Evolutionary conservation across 257 asterid species (phyloP).

Genomic region (Scutellaria galericulata): DNA sequence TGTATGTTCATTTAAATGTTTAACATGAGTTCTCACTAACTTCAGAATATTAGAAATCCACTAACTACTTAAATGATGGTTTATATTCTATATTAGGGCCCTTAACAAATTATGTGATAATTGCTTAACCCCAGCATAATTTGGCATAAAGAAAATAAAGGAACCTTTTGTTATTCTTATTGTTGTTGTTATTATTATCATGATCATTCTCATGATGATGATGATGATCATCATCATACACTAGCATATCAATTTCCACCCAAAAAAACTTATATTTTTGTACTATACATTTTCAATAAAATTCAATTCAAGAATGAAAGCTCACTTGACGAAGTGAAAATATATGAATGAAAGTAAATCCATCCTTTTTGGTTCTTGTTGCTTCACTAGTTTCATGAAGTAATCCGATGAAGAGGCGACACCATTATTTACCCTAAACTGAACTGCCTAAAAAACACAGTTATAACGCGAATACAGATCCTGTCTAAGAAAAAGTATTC

Average conservation of each 20-base stretch:
- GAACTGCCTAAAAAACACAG: background rate
- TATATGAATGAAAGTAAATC: background rate
- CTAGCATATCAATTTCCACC: background rate
- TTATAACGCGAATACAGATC: background rate
- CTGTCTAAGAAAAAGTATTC: background rate
- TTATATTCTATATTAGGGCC: background rate
- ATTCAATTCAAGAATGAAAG: background rate
- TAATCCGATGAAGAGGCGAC: constrained; percentile 6
- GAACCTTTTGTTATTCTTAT: background rate
- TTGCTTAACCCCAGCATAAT: background rate
- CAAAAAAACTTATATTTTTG: background rate
- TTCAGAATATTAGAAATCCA: background rate
- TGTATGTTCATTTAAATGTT: background rate
- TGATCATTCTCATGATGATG: too few relatives aligned
- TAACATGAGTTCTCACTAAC: background rate
- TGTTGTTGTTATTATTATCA: too few relatives aligned
- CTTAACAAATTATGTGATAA: background rate
- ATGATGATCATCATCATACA: background rate
- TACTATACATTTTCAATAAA: background rate
- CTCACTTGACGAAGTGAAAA: background rate
- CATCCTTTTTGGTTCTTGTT: constrained; percentile 13
- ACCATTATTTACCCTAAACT: constrained; percentile 9
- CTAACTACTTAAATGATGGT: background rate
- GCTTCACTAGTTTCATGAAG: constrained; percentile 28
- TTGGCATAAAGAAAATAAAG: background rate